phyloP scores from a whole-genome alignment of 139 green algal species.

The Trebouxia sp. region DNA sequence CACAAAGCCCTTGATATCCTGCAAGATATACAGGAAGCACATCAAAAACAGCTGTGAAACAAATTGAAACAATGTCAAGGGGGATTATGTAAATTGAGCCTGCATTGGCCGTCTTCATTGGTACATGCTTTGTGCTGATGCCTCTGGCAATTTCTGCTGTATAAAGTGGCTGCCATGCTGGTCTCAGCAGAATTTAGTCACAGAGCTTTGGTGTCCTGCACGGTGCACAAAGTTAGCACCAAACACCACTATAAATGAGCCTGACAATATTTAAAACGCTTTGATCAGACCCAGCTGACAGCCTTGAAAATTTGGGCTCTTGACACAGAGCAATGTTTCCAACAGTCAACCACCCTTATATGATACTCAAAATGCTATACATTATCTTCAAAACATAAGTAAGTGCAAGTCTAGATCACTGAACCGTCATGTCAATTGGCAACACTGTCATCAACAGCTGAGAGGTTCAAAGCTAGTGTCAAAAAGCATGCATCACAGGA shows the following conservation, averaged over 20 bases:
- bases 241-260: neutral
- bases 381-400: neutral
- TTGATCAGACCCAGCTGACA: neutral
- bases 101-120: neutral
- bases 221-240: neutral
- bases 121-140: neutral
- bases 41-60: neutral
- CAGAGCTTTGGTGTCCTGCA: neutral
- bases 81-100: neutral
- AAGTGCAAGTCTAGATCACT: neutral
- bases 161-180: neutral
- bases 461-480: no score
- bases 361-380: neutral
- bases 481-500: no score
- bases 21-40: neutral
- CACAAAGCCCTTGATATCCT: slow-evolving; percentile 75
- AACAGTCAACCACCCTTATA: neutral
- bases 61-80: neutral
- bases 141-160: neutral
- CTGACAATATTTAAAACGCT: neutral
- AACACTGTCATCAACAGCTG: no score
- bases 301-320: neutral
- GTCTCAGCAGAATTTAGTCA: neutral
- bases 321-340: neutral
- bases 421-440: no score